Evolutionary conservation across 2,329 filamentous ascomycete genomes (phyloP).

Genomic region (Paraphoma sp.): DNA sequence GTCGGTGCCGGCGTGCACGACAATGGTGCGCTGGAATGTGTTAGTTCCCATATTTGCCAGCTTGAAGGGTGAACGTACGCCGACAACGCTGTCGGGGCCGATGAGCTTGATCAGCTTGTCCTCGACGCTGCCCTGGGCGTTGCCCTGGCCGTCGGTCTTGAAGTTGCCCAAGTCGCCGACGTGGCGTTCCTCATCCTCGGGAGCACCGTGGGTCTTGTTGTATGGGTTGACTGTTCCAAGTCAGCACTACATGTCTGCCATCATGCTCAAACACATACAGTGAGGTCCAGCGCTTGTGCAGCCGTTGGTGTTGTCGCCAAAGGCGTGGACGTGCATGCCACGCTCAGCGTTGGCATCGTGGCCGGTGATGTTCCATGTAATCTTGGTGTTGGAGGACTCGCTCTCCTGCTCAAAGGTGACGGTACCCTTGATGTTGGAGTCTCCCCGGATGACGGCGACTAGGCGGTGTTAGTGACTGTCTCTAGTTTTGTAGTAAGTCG

Average conservation of each 20-base stretch:
- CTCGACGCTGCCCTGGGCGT: slow-evolving; percentile 77
- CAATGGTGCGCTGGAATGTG: slow-evolving; percentile 78
- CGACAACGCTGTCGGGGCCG: slow-evolving; percentile 91
- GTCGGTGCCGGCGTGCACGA: slow-evolving; percentile 93
- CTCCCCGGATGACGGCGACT: slow-evolving; percentile 98
- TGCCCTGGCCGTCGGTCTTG: slow-evolving; percentile 91
- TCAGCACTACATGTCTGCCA: slow-evolving; percentile 13
- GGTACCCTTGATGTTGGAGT: slow-evolving; percentile 92
- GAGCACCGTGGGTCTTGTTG: slow-evolving; percentile 90
- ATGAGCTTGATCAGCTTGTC: slow-evolving; percentile 95
- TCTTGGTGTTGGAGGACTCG: slow-evolving; percentile 81
- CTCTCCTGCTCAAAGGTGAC: slow-evolving; percentile 92
- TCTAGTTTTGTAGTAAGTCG: background rate
- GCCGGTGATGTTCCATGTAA: slow-evolving; percentile 91
- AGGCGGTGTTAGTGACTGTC: slow-evolving; percentile 15
- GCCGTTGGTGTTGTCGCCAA: slow-evolving; percentile 99
- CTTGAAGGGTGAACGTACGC: slow-evolving; percentile 62
- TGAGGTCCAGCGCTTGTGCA: slow-evolving; percentile 98
- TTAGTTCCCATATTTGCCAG: slow-evolving; percentile 16
- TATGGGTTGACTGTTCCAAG: slow-evolving; percentile 82
- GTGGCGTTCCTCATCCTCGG: slow-evolving; percentile 82
- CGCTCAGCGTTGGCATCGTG: slow-evolving; percentile 95
- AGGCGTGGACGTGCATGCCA: slow-evolving; percentile 98
- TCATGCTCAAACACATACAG: slow-evolving; percentile 66
- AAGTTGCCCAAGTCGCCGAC: slow-evolving; percentile 98